phyloP scores from a whole-genome alignment of 768 basidiomycete genomes.

The Chlorophyllum brunneum region DNA sequence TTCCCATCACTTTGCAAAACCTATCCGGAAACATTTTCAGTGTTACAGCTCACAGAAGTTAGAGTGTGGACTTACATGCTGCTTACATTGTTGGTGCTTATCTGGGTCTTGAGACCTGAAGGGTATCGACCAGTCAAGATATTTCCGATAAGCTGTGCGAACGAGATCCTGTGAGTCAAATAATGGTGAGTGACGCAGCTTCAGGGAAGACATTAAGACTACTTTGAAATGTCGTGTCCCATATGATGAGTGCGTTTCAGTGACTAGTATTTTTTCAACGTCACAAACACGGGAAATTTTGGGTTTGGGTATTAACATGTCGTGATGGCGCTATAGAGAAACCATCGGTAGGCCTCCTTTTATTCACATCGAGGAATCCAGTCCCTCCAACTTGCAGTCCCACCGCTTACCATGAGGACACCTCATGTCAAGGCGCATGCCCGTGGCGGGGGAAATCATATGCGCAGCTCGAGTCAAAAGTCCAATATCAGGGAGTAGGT shows the following conservation, averaged over 20 bases:
- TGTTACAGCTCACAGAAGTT: too few species aligned
- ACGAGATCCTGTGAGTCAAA: not conserved
- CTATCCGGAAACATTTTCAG: not conserved
- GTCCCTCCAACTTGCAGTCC: not conserved
- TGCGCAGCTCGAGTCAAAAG: not conserved
- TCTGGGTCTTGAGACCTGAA: not conserved
- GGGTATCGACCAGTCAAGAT: not conserved
- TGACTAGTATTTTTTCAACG: not conserved
- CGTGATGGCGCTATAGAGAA: not conserved
- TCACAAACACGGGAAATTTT: not conserved
- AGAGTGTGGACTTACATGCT: not conserved
- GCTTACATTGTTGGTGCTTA: not conserved
- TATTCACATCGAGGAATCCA: not conserved
- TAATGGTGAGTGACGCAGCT: not conserved
- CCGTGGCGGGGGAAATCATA: not conserved
- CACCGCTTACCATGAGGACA: not conserved
- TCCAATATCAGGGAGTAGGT: not conserved
- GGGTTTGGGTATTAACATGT: not conserved
- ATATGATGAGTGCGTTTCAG: not conserved
- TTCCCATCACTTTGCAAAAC: not conserved
- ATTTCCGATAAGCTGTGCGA: not conserved
- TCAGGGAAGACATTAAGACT: not conserved
- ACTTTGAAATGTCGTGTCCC: not conserved
- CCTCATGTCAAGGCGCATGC: not conserved
- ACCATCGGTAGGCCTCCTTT: not conserved